Percentiles rank a stretch among this genome's conserved stretches.
phyloP scores from a whole-genome alignment of 2,329 filamentous ascomycete genomes.

The Alternaria triticimaculans region DNA sequence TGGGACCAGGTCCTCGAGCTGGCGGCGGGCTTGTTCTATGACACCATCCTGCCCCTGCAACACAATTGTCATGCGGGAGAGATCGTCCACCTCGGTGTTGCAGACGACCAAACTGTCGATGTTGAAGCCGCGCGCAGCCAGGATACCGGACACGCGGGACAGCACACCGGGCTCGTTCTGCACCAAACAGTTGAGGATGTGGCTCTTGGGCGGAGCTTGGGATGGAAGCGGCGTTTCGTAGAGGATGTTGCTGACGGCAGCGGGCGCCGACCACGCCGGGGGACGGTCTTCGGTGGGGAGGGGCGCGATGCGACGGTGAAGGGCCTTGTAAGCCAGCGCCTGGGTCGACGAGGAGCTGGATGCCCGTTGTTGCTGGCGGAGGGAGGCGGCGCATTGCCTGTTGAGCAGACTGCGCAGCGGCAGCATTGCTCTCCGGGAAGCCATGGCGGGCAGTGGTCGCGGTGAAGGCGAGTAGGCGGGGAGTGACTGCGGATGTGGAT shows the following conservation, averaged over 20 bases:
- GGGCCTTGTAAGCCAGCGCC: slow-evolving; percentile 94
- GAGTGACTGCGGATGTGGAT: not conserved
- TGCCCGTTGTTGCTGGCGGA: slow-evolving; percentile 42
- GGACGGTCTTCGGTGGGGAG: slow-evolving; percentile 78
- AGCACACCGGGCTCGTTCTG: slow-evolving; percentile 99
- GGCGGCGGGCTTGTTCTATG: slow-evolving; percentile 93
- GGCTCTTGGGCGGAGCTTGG: slow-evolving; percentile 83
- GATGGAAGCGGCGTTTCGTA: slow-evolving; percentile 95
- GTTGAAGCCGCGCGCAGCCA: slow-evolving; percentile 97
- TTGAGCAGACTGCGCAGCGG: slow-evolving; percentile 44
- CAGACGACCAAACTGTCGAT: slow-evolving; percentile 98
- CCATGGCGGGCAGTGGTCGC: slow-evolving; percentile 44
- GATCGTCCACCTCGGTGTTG: slow-evolving; percentile 94
- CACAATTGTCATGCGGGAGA: slow-evolving; percentile 99
- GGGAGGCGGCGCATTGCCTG: slow-evolving; percentile 34
- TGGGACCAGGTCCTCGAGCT: slow-evolving; percentile 94
- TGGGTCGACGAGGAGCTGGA: slow-evolving; percentile 76
- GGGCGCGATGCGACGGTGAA: slow-evolving; percentile 87
- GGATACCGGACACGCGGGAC: slow-evolving; percentile 93
- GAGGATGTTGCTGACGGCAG: slow-evolving; percentile 96
- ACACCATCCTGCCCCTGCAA: slow-evolving; percentile 95
- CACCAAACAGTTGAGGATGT: slow-evolving; percentile 97
- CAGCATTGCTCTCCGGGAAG: slow-evolving; percentile 51
- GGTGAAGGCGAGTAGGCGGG: slow-evolving; percentile 30
- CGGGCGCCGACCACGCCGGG: slow-evolving; percentile 84